Percentiles rank a stretch among this genome's conserved stretches.
Evolutionary conservation across 2,329 filamentous ascomycete species (phyloP).

Genomic region (Biscogniauxia mediterranea): DNA sequence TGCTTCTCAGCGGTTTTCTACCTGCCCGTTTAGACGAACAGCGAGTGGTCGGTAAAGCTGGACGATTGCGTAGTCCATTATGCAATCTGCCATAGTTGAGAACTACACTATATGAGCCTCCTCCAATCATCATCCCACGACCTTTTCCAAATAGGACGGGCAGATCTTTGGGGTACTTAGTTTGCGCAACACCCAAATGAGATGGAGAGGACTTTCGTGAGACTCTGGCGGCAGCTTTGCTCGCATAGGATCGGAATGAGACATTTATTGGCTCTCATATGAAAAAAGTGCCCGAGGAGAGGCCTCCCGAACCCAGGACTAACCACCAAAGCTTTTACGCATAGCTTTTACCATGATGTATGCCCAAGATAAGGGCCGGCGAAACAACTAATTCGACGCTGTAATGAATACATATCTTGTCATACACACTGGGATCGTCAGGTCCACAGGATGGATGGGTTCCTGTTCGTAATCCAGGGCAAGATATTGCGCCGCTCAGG

Average conservation of each 20-base stretch:
- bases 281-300: not conserved
- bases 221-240: not conserved
- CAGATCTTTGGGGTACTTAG: not conserved
- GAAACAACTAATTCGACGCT: too few species aligned
- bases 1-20: not conserved
- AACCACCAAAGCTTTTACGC: not conserved
- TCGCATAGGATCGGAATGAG: constrained; percentile 19
- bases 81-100: too few species aligned
- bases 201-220: not conserved
- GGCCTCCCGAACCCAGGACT: not conserved
- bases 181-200: too few species aligned
- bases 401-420: not conserved
- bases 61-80: too few species aligned
- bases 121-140: not conserved
- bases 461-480: not conserved
- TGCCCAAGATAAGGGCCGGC: not conserved
- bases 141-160: not conserved
- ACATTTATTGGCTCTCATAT: constrained; percentile 7
- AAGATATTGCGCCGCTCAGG: not conserved
- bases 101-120: not conserved
- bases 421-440: not conserved
- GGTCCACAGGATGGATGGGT: not conserved
- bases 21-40: not conserved
- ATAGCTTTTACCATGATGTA: not conserved
- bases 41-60: too few species aligned